Percentiles rank a stretch among this genome's conserved stretches.
These are phyloP conservation scores for Pyrus communis DNA, from an alignment of 306 rosid species.

Conservation along the genomic window DNA sequence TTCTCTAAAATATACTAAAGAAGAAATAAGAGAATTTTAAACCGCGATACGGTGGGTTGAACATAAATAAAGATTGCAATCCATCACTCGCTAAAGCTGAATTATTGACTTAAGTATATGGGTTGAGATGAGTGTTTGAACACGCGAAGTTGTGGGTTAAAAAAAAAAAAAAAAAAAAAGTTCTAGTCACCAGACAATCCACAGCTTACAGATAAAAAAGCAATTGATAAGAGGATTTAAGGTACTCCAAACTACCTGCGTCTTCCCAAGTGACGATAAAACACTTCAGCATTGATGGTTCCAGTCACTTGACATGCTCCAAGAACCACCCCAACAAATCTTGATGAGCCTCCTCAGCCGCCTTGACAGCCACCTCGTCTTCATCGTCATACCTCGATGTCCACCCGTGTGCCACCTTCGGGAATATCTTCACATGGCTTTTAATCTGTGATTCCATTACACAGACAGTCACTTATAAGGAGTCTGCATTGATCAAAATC, in stretches of 20 bases:
- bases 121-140: not conserved
- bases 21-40: too few species aligned
- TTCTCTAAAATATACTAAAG: too few species aligned
- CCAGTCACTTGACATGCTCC: constrained; percentile 36
- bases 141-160: too few species aligned
- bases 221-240: not conserved
- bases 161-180: too few species aligned
- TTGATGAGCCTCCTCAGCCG: constrained; percentile 61
- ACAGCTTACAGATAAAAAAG: not conserved
- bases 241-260: not conserved
- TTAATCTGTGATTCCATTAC: constrained; percentile 28
- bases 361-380: constrained; percentile 38
- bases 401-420: constrained; percentile 61
- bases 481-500: too few species aligned
- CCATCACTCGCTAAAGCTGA: too few species aligned
- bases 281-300: not conserved
- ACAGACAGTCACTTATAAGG: not conserved
- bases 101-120: too few species aligned
- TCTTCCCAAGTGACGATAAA: not conserved
- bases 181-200: not conserved
- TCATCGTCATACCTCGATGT: constrained; percentile 39
- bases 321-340: constrained; percentile 58
- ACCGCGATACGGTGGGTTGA: too few species aligned
- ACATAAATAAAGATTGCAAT: too few species aligned
- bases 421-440: constrained; percentile 52